Conservation (phyloP, 1,139 yeast genomes). For the Sugiyamaella grinbergsii region DNA sequence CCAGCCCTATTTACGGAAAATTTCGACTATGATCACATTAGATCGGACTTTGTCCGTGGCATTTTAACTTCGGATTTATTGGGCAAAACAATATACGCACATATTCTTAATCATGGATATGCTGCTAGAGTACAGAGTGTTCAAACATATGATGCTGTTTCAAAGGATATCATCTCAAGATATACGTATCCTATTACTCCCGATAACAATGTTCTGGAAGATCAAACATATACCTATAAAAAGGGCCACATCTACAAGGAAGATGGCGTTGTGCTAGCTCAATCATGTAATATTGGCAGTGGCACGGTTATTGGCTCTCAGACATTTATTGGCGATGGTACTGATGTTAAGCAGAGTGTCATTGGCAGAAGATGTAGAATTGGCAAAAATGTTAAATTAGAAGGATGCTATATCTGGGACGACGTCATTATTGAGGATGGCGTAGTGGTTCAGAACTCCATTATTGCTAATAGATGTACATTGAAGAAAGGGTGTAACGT, state of each 20-base stretch:
- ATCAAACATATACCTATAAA: constrained; percentile 75
- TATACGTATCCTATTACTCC: constrained; percentile 93
- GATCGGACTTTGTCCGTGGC: constrained; percentile 88
- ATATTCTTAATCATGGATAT: constrained; percentile 71
- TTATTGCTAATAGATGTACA: constrained; percentile 65
- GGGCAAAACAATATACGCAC: constrained; percentile 88
- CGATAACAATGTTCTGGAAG: constrained; percentile 72
- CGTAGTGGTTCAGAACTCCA: constrained; percentile 57
- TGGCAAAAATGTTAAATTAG: constrained; percentile 72
- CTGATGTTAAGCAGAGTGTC: constrained; percentile 61
- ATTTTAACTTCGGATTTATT: constrained; percentile 86
- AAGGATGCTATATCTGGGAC: constrained; percentile 86
- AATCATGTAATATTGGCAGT: constrained; percentile 79
- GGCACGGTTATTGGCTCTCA: constrained; percentile 78
- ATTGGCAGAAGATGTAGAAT: constrained; percentile 85
- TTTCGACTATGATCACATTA: constrained; percentile 84
- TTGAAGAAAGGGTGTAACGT: constrained; percentile 56
- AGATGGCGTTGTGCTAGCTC: constrained; percentile 84
- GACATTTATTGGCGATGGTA: constrained; percentile 62
- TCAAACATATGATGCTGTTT: constrained; percentile 87
- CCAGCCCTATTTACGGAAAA: constrained; percentile 96
- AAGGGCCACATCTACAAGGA: constrained; percentile 81
- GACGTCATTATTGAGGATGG: constrained; percentile 71
- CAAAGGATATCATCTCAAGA: constrained; percentile 88
- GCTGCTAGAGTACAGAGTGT: constrained; percentile 94